Conservation (phyloP, 2,329 filamentous ascomycete species). For the Alternaria ventricosa region DNA sequence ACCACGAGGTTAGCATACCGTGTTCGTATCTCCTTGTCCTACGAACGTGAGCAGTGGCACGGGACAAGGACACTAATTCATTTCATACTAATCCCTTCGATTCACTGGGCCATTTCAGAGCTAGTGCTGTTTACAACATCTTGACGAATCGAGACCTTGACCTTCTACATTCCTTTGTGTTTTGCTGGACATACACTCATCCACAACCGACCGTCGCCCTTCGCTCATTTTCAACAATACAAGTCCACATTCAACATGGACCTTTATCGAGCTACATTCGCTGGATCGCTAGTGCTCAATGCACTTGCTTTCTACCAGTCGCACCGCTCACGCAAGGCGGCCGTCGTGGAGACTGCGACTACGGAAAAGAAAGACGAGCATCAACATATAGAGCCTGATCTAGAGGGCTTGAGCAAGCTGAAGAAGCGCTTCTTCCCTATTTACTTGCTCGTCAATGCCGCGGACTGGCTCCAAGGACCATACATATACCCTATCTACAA, state of each 20-base stretch:
- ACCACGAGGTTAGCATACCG: neutral
- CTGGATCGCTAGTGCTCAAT: conserved; percentile 35
- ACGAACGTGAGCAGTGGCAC: neutral
- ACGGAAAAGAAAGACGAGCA: conserved; percentile 33
- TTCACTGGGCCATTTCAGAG: neutral
- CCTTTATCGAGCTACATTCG: conserved; percentile 41
- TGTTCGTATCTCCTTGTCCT: neutral
- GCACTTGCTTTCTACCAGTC: conserved; percentile 34
- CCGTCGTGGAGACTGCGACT: conserved; percentile 6
- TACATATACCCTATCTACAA: conserved; percentile 62
- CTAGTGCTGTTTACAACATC: conserved; percentile 1
- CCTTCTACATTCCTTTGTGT: conserved; percentile 2
- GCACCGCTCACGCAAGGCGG: conserved; percentile 27
- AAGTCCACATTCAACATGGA: conserved; percentile 31
- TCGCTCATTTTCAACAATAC: conserved; percentile 1
- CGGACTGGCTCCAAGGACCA: conserved; percentile 58
- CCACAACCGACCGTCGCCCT: neutral
- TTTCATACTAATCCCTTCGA: neutral
- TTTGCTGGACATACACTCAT: conserved; percentile 11
- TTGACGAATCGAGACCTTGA: neutral
- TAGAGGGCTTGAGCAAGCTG: conserved; percentile 43
- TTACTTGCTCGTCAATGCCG: conserved; percentile 53
- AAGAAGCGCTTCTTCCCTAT: conserved; percentile 54
- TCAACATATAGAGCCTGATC: conserved; percentile 31
- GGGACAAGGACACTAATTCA: neutral